Base-by-base conservation (phyloP, 225 moss, liverwort and hornwort species). In the Physcomitrium patens region DNA sequence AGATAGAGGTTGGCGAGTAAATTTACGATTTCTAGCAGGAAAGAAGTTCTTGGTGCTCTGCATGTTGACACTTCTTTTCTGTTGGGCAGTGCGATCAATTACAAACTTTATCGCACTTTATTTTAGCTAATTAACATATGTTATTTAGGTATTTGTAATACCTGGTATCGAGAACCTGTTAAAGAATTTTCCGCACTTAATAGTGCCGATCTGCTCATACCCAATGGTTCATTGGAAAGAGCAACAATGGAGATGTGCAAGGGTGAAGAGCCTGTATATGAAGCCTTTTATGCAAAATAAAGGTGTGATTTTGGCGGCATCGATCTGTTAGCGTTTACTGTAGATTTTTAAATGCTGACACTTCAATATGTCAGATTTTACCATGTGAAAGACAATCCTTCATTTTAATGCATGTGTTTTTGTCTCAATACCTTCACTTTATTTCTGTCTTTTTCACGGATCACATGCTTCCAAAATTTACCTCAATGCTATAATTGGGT, bases 1-100 rank as follows among this genome's bases (percentile, higher is more conserved):
- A 81, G 69, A 80, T 66, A 76, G 89, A 67, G 86, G 86, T 23
- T 89, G 84, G 86, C 82, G 89, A 82, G 76, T 89, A 61, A 89
- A 89, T 80, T 49, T 89, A 55, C 86, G 89, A 43, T 84, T 84
- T 46, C 82, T 89, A 82, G 89, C 89, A 10, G 89, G 82, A 76
- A 86, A 84, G 78, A 84, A 89, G 78, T 84, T 87, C 45, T 69
- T 87, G 72, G 82, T 89, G 27, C 79, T 89, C 10, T 69, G 45
- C 45, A 58, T 79, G 57, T 69, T 89, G 49, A 82, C 67, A 1
- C 69, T 87, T 14, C 78, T 84, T 52, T 72, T 89, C 8, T 89
- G 70, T 70, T 84, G 86, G 84, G 80, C 73, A 57, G 79, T 89
- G 67, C 78, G 80, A 63, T 77, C 75, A 16, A 66, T 89, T n/a